Percentiles rank a stretch among this genome's conserved stretches.
phyloP scores from a whole-genome alignment of 768 basidiomycete genomes.

The Mycena maculata region DNA sequence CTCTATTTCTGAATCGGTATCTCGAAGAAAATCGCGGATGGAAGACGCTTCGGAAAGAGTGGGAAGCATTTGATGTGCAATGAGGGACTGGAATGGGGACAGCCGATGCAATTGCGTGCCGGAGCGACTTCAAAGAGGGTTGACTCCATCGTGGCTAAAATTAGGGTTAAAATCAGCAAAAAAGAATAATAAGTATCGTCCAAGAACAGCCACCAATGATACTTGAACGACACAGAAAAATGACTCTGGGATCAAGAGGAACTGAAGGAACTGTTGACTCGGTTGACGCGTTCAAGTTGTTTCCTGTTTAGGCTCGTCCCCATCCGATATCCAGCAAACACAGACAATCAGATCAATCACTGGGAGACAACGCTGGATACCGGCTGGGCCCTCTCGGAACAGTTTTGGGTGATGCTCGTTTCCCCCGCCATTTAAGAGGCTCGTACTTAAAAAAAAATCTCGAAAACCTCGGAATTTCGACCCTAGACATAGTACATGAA shows the following conservation, averaged over 20 bases:
- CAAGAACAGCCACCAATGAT: too few relatives aligned
- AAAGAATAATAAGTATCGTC: too few relatives aligned
- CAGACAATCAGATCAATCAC: conserved; percentile 41
- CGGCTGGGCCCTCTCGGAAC: conserved; percentile 9
- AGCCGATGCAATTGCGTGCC: too few relatives aligned
- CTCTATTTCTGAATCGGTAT: conserved; percentile 5
- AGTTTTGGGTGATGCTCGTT: background rate
- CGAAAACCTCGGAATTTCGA: background rate
- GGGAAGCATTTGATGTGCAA: background rate
- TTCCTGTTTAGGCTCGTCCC: too few relatives aligned
- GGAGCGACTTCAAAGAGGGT: too few relatives aligned
- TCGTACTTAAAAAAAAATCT: background rate
- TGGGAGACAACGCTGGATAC: background rate
- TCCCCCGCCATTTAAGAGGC: conserved; percentile 11
- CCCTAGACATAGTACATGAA: background rate
- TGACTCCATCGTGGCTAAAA: too few relatives aligned
- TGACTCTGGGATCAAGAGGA: too few relatives aligned
- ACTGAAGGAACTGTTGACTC: too few relatives aligned
- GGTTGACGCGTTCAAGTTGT: too few relatives aligned
- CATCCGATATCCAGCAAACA: too few relatives aligned
- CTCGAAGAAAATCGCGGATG: background rate
- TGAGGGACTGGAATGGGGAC: background rate
- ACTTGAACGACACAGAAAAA: too few relatives aligned
- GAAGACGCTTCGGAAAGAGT: background rate
- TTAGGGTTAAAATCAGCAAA: too few relatives aligned